Evolutionary conservation across 192 early-diverging fungal genomes (phyloP), one percentile per base, ranked within the genome.

Genomic region (Coemansia sp.): DNA sequence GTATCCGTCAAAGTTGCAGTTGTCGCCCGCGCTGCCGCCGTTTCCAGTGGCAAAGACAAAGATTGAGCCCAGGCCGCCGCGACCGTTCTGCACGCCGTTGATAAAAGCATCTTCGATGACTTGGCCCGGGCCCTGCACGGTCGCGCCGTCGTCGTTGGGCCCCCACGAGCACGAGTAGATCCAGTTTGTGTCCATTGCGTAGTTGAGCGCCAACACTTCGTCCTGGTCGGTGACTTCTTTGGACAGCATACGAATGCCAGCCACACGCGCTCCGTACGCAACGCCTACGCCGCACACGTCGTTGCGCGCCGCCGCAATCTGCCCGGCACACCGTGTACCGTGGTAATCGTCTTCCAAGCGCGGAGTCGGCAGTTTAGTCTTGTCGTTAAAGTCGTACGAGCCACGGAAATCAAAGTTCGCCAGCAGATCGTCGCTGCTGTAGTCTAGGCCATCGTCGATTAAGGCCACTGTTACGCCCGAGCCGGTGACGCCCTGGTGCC

Each of bases 101-200:
- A 87, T 59, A 21, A 99, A 89, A 5, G 97, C 96, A 21, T 96
- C 89, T 53, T 84, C 67, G 11, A 98, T 86, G 2, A 94, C 67
- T 8, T 85, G 75, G 22, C 88, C 84, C 10, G 97, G 97, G 2
- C 88, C 93, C 41, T 95, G 95, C 67, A 92, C 89, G 1, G 89
- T 82, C 45, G 71, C 70, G 6, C 97, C 97, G 67, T 94, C 85
- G 67, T 99, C 97, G 31, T 85, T 81, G 29, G 97, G 96, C 0
- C 96, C 96, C 96, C 96, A 99, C 39, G 87, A 90, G 77, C 96
- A 98, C 14, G 93, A 94, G 79, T 96, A 99, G 59, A 99, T 97
- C 50, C 94, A 87, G 74, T 93, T 99, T 14, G 88, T 85, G 47
- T 99, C 84, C 74, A 82, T 94, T 31, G 82, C 87, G 67, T 91